A percentile compares a stretch with the other conserved stretches of the same genome.
Conservation (phyloP, 202 grass and related monocot species). For the Setaria italica region DNA sequence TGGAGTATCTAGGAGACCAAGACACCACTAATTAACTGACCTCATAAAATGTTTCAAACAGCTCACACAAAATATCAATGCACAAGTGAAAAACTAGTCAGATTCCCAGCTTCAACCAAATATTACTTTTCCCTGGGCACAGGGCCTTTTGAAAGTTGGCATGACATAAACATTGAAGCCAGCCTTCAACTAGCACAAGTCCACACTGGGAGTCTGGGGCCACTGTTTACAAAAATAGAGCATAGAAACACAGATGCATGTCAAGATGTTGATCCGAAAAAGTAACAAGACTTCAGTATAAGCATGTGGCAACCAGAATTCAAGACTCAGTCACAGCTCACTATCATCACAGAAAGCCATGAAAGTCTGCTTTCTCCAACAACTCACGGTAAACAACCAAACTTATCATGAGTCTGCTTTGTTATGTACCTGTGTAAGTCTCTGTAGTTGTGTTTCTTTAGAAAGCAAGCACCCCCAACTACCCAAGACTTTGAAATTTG, state of each 20-base stretch:
- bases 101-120: slow-evolving; percentile 22
- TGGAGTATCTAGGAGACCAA: not conserved
- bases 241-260: not conserved
- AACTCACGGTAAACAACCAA: not conserved
- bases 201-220: not conserved
- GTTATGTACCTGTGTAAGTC: slow-evolving; percentile 12
- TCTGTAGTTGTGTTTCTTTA: not conserved
- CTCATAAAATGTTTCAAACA: not conserved
- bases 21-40: not conserved
- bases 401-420: slow-evolving; percentile 16
- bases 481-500: not conserved
- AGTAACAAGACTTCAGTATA: slow-evolving; percentile 6
- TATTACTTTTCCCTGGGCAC: not conserved
- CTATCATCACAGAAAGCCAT: not conserved
- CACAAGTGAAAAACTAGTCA: not conserved
- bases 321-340: not conserved
- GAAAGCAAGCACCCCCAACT: not conserved
- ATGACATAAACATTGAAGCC: not conserved
- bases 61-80: not conserved
- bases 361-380: slow-evolving; percentile 14
- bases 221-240: slow-evolving; percentile 3
- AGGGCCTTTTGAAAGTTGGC: not conserved
- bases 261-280: not conserved
- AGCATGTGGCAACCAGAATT: not conserved
- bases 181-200: not conserved